These are phyloP conservation scores for Lachnellula subtilissima DNA, from an alignment of 2,329 filamentous ascomycete species.

Conservation along the genomic window DNA sequence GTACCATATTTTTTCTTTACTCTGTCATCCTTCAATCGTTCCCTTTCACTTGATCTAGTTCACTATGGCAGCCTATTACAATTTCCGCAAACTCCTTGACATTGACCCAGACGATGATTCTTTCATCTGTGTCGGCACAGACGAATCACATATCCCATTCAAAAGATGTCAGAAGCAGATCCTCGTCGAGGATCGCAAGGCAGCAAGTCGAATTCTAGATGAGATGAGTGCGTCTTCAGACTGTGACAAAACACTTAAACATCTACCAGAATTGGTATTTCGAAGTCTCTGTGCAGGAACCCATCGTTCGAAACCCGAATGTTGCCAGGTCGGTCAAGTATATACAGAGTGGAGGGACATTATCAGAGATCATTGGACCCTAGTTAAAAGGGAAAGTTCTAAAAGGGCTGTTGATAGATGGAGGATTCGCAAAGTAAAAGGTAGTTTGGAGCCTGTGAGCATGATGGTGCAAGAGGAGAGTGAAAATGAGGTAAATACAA, in stretches of 20 bases:
- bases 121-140: background rate
- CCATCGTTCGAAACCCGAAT: background rate
- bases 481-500: conserved; percentile 2
- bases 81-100: conserved; percentile 1
- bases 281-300: background rate
- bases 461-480: conserved; percentile 1
- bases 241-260: conserved; percentile 1
- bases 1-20: background rate
- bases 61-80: background rate
- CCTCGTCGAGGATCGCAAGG: background rate
- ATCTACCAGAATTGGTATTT: conserved; percentile 2
- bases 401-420: conserved; percentile 1
- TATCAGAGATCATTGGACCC: conserved; percentile 3
- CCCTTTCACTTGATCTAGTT: background rate
- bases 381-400: background rate
- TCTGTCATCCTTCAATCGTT: background rate
- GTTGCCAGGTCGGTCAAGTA: background rate
- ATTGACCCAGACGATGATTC: conserved; percentile 1
- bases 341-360: conserved; percentile 5
- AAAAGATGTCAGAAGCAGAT: conserved; percentile 1
- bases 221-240: conserved; percentile 1
- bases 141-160: background rate
- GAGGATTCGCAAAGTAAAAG: background rate
- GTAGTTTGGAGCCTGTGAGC: background rate
- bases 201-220: background rate